Conservation (phyloP, 257 asterid genomes). For the Fraxinus quadrangulata region DNA sequence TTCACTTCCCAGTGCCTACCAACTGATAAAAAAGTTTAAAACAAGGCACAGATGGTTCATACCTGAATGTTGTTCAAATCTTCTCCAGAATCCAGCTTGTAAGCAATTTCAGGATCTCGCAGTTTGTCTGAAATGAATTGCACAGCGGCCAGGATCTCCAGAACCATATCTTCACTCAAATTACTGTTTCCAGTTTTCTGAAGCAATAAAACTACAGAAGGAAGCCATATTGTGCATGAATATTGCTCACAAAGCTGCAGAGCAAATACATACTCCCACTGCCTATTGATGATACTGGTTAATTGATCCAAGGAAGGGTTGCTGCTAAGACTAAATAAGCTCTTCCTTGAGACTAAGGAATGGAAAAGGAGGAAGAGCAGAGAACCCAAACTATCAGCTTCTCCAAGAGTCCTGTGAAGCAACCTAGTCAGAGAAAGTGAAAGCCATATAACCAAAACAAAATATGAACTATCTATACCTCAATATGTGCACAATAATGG, state of each 20-base stretch:
- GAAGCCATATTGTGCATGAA: conserved; percentile 80
- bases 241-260: conserved; percentile 67
- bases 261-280: conserved; percentile 86
- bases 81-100: conserved; percentile 69
- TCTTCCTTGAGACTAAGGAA: conserved; percentile 55
- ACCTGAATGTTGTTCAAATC: conserved; percentile 69
- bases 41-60: conserved; percentile 15
- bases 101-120: conserved; percentile 75
- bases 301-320: conserved; percentile 44
- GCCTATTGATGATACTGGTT: conserved; percentile 38
- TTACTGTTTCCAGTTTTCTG: conserved; percentile 49
- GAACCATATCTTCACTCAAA: conserved; percentile 44
- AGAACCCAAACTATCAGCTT: conserved; percentile 71
- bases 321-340: conserved; percentile 36
- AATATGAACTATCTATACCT: conserved; percentile 46
- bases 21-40: conserved; percentile 7
- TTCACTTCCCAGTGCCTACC: not conserved
- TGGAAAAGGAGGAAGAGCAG: conserved; percentile 72
- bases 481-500: conserved; percentile 62
- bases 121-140: conserved; percentile 68
- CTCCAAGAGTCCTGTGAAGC: conserved; percentile 76
- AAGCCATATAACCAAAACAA: conserved; percentile 17
- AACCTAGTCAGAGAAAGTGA: conserved; percentile 40
- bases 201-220: conserved; percentile 64
- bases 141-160: conserved; percentile 59